Evolutionary conservation across 2,329 filamentous ascomycete genomes (phyloP).

Genomic region (Ustulina deusta): DNA sequence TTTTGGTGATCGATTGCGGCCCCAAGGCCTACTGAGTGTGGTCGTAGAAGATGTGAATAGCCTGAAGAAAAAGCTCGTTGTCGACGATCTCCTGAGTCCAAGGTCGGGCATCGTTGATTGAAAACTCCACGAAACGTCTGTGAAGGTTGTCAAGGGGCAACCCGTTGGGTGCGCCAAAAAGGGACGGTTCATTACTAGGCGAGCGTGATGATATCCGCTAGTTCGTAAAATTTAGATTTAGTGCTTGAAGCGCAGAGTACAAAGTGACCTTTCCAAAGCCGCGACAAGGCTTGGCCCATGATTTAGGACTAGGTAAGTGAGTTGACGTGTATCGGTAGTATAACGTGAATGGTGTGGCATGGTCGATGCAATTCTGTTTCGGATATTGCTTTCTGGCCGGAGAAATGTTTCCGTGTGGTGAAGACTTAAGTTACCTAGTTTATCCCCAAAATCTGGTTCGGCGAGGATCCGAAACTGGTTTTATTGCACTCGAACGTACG

Average conservation of each 20-base stretch:
- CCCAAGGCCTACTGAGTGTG: neutral
- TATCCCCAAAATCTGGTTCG: neutral
- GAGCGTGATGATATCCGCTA: conserved; percentile 17
- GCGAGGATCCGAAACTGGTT: no score
- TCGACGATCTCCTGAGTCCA: conserved; percentile 20
- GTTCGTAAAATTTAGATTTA: conserved; percentile 6
- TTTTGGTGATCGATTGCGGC: conserved; percentile 2
- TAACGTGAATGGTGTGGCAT: conserved; percentile 3
- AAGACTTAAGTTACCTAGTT: neutral
- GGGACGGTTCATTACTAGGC: conserved; percentile 23
- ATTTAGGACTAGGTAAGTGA: conserved; percentile 6
- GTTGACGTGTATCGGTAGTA: conserved; percentile 2
- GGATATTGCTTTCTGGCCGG: no score
- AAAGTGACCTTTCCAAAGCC: conserved; percentile 4
- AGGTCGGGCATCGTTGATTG: neutral
- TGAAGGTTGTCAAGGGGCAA: conserved; percentile 22
- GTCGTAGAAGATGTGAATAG: conserved; percentile 12
- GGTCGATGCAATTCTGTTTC: conserved; percentile 2
- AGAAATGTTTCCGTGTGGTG: neutral
- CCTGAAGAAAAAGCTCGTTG: conserved; percentile 21
- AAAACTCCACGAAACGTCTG: conserved; percentile 14
- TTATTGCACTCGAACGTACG: no score
- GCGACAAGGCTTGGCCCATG: neutral
- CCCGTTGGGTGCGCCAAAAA: conserved; percentile 20
- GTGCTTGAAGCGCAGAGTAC: conserved; percentile 18